Evolutionary conservation across 345 rosid genomes (phyloP), one percentile per base, ranked within the genome.

Genomic region (Triadica sebifera): DNA sequence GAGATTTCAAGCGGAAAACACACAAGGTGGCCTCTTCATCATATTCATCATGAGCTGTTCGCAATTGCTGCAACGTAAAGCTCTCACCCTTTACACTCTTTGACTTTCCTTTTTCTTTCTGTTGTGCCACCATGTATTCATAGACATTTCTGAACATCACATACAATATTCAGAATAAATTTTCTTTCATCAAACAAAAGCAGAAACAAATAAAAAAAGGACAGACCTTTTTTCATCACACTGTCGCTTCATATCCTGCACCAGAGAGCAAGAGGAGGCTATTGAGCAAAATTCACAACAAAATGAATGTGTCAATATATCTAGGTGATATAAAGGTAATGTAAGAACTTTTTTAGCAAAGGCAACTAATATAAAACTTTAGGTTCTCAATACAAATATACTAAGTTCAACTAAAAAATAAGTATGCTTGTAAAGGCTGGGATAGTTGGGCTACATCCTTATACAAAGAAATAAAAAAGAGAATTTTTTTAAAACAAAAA

Each of bases 211-310:
- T 41, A 46, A 51, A 72, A n/a, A 73, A 77, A 60, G 45, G 67
- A 76, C 78, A 37, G 66, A 93, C 99, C 97, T 90, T 87, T 96
- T 96, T 75, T 88, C 98, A 62, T 96, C 95, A 29, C 99, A 96
- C 75, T 91, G 99, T 70, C 88, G 88, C 86, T 93, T 96, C 99
- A 96, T 96, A 80, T 96, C 98, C 99, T 96, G 91, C 77, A 84
- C 50, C 66, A 65, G 17, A 61, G 37, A 67, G 62, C 66, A 83
- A 74, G n/a, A n/a, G n/a, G 53, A 76, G 49, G 37, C 37, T 55
- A 75, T 3, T 81, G 72, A 77, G 74, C 63, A 38, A 73, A 79
- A 61, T 19, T 22, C 49, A 67, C 37, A 51, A 43, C 47, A 41
- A 38, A 55, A 72, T 67, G 34, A 24, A 47, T 34, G 55, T 12